Base-by-base conservation (phyloP, 805 yeast genomes). In the Cyberlindnera mississippiensis region DNA sequence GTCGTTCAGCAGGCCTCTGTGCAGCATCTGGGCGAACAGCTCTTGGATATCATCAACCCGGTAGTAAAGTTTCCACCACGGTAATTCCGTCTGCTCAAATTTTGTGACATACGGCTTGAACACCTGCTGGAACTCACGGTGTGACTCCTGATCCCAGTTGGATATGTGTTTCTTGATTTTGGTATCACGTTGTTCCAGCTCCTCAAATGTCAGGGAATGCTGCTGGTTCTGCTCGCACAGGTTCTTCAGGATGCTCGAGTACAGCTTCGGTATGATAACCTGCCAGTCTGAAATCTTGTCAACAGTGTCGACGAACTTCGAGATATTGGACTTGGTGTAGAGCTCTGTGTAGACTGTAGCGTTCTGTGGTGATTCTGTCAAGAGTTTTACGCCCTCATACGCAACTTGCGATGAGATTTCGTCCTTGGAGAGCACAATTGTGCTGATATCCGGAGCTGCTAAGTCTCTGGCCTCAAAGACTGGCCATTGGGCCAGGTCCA, bases 41-140 rank as follows among this genome's bases (percentile, higher is more conserved):
- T 49, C 48, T 33, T 56, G 57, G 15, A 62, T 45, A 33, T 55
- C 60, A 43, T 63, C 66, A 17, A 59, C 58, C 31, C 57, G 53
- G 10, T 56, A 47, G 48, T 63, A 63, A 13, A 64, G 38, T 48
- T 53, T 62, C 61, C 61, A 57, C 52, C 65, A 51, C 4, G 63
- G 49, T 9, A 63, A 44, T 15, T 62, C 58, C 7, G 45, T 49
- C 13, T 44, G 45, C 15, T 57, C 60, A 33, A 48, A 63, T 3
- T 47, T 28, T 4, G 50, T 41, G 13, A 63, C 50, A 22, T 48
- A 49, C 7, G 64, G 63, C 37, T 55, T 50, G 28, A 63, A 58
- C 2, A 40, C 37, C 8, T 44, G 38, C 43, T 63, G 67, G 37
- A 63, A 49, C 36, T 62, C 62, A 6, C 28, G 33, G 42, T 64